phyloP scores from a whole-genome alignment of 2,329 filamentous ascomycete genomes.

The Fusarium drepaniforme region DNA sequence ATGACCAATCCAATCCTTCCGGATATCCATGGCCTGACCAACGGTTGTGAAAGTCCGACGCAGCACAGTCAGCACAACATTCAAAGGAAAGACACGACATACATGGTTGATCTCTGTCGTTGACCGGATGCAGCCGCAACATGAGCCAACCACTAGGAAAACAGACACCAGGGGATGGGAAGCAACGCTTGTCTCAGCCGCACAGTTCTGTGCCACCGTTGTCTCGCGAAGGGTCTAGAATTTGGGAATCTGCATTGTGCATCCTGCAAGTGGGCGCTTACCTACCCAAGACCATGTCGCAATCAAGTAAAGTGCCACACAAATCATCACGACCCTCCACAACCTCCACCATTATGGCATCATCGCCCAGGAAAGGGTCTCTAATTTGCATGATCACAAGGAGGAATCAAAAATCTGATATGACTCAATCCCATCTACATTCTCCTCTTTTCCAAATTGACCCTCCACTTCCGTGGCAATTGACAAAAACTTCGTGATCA shows the following conservation, averaged over 20 bases:
- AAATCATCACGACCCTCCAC: conserved; percentile 11
- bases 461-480: background rate
- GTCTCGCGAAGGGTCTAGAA: conserved; percentile 32
- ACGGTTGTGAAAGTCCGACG: background rate
- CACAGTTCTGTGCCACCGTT: background rate
- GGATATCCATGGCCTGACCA: background rate
- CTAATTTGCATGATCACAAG: conserved; percentile 11
- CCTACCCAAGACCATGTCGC: conserved; percentile 5
- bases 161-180: background rate
- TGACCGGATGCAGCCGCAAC: background rate
- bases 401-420: background rate
- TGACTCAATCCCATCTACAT: background rate
- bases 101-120: background rate
- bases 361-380: conserved; percentile 9
- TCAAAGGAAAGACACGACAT: background rate
- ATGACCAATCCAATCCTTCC: background rate
- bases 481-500: background rate
- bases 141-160: background rate
- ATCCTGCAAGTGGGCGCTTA: conserved; percentile 1
- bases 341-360: conserved; percentile 11
- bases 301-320: conserved; percentile 21
- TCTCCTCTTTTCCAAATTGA: background rate
- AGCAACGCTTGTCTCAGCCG: conserved; percentile 2
- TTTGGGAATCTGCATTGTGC: conserved; percentile 8
- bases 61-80: background rate